Evolutionary conservation across 345 rosid species (phyloP), one percentile per base, ranked within the genome.

Genomic region (Eutrema heterophyllum): DNA sequence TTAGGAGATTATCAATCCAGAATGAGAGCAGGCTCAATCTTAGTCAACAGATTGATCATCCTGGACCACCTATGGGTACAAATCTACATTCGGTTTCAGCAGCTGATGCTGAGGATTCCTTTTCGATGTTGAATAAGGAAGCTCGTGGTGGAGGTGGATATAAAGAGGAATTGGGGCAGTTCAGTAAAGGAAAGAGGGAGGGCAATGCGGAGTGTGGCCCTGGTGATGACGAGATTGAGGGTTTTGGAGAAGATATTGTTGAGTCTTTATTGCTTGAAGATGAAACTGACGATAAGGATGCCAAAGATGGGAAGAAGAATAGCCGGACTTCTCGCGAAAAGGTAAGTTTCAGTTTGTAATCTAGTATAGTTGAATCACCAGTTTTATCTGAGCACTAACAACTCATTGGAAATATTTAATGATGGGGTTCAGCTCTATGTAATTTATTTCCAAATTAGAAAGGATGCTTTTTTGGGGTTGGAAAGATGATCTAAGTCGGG

Each of bases 41-140:
- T 39, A 61, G 78, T 48, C 72, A 73, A 70, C 96, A 89, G 83
- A 81, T 85, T 79, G 86, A 88, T 79, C 87, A 58, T 12, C 94
- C 92, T 40, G 89, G 92, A 8, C 88, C 83, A 13, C 82, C 85
- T 45, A 64, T 81, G 8, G 86, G 95, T 62, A 83, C 80, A 36
- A 86, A 73, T 63, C 83, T 83, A 11, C 87, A 68, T 53, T 87
- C 92, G 24, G 87, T 81, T 67, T 78, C 89, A 0, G 81, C 77
- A 9, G 72, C 80, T n/a, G 87, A 80, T 43, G 68, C 83, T 40
- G 86, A 81, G 67, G 87, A 81, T 48, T 76, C 90, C 53, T 55
- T 74, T 54, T 27, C 63, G 48, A 80, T 79, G 48, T 78, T 83
- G 80, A 73, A 70, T 5, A 70, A 51, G 71, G 85, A 68, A 71